Percentiles rank a stretch among this genome's conserved stretches.
These are phyloP conservation scores for Combretum micranthum DNA, from an alignment of 345 rosid genomes.

Conservation along the genomic window DNA sequence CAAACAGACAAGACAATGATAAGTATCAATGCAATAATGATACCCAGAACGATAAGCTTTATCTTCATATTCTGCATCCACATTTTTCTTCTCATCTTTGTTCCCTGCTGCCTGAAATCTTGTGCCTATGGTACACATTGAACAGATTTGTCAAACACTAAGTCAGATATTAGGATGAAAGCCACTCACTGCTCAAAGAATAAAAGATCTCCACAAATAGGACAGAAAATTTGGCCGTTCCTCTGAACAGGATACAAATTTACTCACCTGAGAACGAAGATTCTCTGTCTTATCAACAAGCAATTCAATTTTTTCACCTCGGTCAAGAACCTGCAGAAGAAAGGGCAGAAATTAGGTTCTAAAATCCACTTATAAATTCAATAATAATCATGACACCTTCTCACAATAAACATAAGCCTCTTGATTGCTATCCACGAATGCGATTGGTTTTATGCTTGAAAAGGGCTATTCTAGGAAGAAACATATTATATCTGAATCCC, in stretches of 20 bases:
- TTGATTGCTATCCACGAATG: too few relatives aligned
- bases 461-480: too few relatives aligned
- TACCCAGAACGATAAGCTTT: slow-evolving; percentile 69
- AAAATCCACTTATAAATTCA: not conserved
- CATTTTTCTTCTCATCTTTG: slow-evolving; percentile 84
- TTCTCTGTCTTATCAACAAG: slow-evolving; percentile 98
- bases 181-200: not conserved
- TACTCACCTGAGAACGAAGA: slow-evolving; percentile 86
- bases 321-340: slow-evolving; percentile 74
- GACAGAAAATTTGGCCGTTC: not conserved
- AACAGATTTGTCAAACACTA: not conserved
- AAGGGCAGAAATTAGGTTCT: not conserved
- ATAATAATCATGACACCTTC: slow-evolving; percentile 5
- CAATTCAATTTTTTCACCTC: slow-evolving; percentile 98
- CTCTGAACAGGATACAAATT: not conserved
- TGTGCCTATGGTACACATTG: slow-evolving; percentile 53
- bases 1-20: slow-evolving; percentile 62
- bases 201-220: not conserved
- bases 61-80: slow-evolving; percentile 95
- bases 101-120: slow-evolving; percentile 87
- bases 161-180: not conserved
- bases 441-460: too few relatives aligned
- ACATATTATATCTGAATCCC: too few relatives aligned
- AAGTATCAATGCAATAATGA: slow-evolving; percentile 55
- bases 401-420: too few relatives aligned